Conservation (phyloP, 805 yeast species). For the Zygosaccharomyces bisporus region DNA sequence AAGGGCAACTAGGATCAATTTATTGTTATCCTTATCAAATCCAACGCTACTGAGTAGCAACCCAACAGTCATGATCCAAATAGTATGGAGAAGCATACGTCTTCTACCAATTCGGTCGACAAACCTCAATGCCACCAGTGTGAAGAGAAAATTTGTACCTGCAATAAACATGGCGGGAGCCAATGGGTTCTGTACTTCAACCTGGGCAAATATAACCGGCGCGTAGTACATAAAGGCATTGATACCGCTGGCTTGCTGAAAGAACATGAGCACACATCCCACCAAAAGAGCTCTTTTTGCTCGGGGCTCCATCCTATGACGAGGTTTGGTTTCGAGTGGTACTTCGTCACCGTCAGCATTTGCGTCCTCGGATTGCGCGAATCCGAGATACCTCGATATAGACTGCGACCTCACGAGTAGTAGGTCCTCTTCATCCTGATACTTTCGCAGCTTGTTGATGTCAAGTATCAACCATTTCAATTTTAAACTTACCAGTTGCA, state of each 20-base stretch:
- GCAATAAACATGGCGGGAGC: constrained; percentile 54
- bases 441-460: constrained; percentile 32
- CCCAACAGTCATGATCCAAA: constrained; percentile 40
- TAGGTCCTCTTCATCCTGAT: constrained; percentile 27
- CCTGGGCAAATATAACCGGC: constrained; percentile 50
- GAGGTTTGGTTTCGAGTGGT: background rate
- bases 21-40: constrained; percentile 21
- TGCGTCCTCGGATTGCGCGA: background rate
- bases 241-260: constrained; percentile 60
- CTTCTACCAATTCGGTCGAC: constrained; percentile 51
- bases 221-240: constrained; percentile 63
- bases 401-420: constrained; percentile 9
- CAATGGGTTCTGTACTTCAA: constrained; percentile 52
- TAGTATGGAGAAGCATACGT: constrained; percentile 41
- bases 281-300: constrained; percentile 43
- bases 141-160: constrained; percentile 51
- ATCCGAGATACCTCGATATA: constrained; percentile 1
- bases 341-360: background rate
- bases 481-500: constrained; percentile 44
- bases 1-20: constrained; percentile 33
- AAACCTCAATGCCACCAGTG: constrained; percentile 47
- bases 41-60: constrained; percentile 35
- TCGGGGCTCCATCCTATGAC: constrained; percentile 29
- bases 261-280: constrained; percentile 49
- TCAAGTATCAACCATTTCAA: constrained; percentile 48